Evolutionary conservation across 2,329 filamentous ascomycete genomes (phyloP).

Genomic region (Scopulariopsis brevicaulis): DNA sequence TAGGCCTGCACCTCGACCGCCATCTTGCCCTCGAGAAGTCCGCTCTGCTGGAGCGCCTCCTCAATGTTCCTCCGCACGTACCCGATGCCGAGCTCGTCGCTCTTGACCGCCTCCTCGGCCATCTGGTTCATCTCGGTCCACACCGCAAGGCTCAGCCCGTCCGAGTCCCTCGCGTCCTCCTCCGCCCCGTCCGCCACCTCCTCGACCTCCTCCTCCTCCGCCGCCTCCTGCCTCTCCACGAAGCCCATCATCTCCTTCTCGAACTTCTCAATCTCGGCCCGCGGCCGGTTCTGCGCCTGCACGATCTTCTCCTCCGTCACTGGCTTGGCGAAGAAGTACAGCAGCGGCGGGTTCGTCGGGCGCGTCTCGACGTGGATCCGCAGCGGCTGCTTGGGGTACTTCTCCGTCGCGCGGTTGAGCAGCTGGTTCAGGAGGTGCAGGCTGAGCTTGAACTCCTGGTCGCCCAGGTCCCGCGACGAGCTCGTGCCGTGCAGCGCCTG

Average conservation of each 20-base stretch:
- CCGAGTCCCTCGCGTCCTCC: constrained; percentile 10
- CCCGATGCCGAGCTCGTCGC: constrained; percentile 40
- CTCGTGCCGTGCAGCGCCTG: constrained; percentile 70
- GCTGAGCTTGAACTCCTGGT: constrained; percentile 78
- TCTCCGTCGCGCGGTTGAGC: constrained; percentile 61
- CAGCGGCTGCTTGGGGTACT: constrained; percentile 66
- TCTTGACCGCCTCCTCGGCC: constrained; percentile 45
- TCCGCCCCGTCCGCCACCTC: constrained; percentile 5
- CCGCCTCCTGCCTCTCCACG: constrained; percentile 18
- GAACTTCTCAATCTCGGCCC: constrained; percentile 55
- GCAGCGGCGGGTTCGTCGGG: constrained; percentile 45
- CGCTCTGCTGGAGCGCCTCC: constrained; percentile 42
- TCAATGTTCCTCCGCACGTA: constrained; percentile 42
- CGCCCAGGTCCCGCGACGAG: constrained; percentile 51
- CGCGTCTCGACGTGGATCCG: constrained; percentile 77
- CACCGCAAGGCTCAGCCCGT: constrained; percentile 19
- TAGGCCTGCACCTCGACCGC: constrained; percentile 33
- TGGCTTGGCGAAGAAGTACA: constrained; percentile 87
- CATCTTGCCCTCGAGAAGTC: constrained; percentile 33
- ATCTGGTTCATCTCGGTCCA: constrained; percentile 44
- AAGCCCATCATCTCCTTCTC: constrained; percentile 51
- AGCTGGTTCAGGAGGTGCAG: constrained; percentile 68
- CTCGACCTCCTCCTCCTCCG: constrained; percentile 9
- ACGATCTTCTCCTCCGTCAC: constrained; percentile 63
- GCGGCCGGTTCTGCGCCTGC: constrained; percentile 58